These are phyloP conservation scores for Termitomyces sp. DNA, from an alignment of 768 basidiomycete genomes.

Conservation along the genomic window DNA sequence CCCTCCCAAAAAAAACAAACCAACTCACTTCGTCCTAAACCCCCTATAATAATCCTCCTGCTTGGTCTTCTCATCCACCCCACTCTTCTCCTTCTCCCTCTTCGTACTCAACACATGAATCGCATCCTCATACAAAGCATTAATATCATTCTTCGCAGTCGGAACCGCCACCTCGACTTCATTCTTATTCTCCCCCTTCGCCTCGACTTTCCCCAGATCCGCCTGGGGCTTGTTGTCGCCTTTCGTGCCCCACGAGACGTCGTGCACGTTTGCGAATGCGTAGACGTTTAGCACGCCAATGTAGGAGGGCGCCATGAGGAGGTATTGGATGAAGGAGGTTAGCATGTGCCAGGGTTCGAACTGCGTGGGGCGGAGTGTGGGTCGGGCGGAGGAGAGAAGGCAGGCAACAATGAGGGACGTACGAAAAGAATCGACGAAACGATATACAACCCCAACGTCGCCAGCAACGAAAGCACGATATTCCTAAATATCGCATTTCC, in stretches of 20 bases:
- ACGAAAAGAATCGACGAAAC: slow-evolving; percentile 82
- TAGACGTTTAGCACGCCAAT: slow-evolving; percentile 94
- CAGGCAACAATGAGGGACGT: slow-evolving; percentile 32
- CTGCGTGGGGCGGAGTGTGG: slow-evolving; percentile 29
- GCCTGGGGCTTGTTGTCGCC: slow-evolving; percentile 85
- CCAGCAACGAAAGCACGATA: slow-evolving; percentile 80
- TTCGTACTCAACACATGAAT: slow-evolving; percentile 77
- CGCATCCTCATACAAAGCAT: slow-evolving; percentile 89
- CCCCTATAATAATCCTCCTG: slow-evolving; percentile 87
- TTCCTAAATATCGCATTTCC: slow-evolving; percentile 80
- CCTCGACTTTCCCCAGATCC: slow-evolving; percentile 63
- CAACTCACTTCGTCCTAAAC: slow-evolving; percentile 88
- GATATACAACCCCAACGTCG: slow-evolving; percentile 89
- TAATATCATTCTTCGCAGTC: slow-evolving; percentile 84
- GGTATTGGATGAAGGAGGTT: slow-evolving; percentile 91
- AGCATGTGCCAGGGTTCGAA: slow-evolving; percentile 99
- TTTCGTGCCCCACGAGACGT: slow-evolving; percentile 95
- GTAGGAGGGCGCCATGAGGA: slow-evolving; percentile 90
- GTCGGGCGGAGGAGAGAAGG: not conserved
- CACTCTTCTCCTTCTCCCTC: slow-evolving; percentile 67
- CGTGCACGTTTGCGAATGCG: slow-evolving; percentile 85
- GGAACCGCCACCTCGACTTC: slow-evolving; percentile 87
- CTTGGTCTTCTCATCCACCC: slow-evolving; percentile 54
- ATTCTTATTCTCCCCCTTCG: slow-evolving; percentile 46
- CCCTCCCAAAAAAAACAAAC: not conserved